Evolutionary conservation across 106 monocot genomes (phyloP).

Genomic region (Dendrobium huoshanense): DNA sequence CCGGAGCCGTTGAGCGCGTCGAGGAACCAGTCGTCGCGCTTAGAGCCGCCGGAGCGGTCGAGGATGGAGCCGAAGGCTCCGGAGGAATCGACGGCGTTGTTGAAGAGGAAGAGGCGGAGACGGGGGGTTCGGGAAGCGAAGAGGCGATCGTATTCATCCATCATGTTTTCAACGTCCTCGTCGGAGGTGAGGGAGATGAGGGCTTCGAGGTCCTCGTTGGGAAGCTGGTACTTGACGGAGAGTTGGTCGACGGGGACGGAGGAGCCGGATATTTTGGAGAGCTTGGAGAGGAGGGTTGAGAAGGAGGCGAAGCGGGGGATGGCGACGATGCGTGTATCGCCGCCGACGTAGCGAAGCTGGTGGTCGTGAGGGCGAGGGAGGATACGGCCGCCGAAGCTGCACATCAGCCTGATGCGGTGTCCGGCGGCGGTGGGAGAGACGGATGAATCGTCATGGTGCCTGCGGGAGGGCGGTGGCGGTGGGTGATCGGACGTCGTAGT

Average conservation of each 20-base stretch:
- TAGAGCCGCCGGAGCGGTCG: slow-evolving; percentile 15
- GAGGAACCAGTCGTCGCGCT: slow-evolving; percentile 43
- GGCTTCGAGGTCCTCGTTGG: slow-evolving; percentile 76
- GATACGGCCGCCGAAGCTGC: slow-evolving; percentile 65
- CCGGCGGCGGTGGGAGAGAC: background rate
- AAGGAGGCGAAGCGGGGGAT: slow-evolving; percentile 27
- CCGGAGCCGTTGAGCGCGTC: slow-evolving; percentile 44
- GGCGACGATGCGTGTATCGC: slow-evolving; percentile 37
- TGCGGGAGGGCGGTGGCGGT: background rate
- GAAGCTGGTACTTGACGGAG: slow-evolving; percentile 70
- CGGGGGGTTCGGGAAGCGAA: slow-evolving; percentile 11
- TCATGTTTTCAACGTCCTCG: slow-evolving; percentile 80
- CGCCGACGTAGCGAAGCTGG: slow-evolving; percentile 64
- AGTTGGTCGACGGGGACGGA: slow-evolving; percentile 7
- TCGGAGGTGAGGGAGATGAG: slow-evolving; percentile 71
- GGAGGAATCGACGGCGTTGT: slow-evolving; percentile 7
- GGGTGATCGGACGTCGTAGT: background rate
- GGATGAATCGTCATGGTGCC: slow-evolving; percentile 10
- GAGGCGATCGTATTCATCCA: slow-evolving; percentile 68
- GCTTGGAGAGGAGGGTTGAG: slow-evolving; percentile 43
- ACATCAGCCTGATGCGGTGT: slow-evolving; percentile 47
- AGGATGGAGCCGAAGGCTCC: slow-evolving; percentile 31
- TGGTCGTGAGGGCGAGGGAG: slow-evolving; percentile 56
- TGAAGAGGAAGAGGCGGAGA: slow-evolving; percentile 59
- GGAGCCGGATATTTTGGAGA: slow-evolving; percentile 26